Evolutionary conservation across 1,139 yeast genomes (phyloP).

Genomic region (Candida labiduridarum): DNA sequence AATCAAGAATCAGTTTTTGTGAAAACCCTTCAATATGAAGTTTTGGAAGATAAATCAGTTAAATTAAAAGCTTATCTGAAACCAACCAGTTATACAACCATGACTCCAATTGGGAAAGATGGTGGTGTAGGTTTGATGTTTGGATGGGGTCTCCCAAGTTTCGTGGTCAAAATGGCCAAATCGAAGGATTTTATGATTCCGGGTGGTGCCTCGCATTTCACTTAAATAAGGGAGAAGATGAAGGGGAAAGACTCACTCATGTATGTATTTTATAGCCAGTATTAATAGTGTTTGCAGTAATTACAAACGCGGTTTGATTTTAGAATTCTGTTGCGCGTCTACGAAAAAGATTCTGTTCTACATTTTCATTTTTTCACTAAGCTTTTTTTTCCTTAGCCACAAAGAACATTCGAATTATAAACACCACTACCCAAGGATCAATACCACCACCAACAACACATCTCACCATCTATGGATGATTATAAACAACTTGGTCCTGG

Average conservation of each 20-base stretch:
- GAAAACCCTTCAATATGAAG: slow-evolving; percentile 18
- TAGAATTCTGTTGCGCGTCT: no score
- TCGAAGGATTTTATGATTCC: slow-evolving; percentile 25
- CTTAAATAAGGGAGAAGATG: slow-evolving; percentile 6
- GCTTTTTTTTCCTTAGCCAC: no score
- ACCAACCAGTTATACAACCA: slow-evolving; percentile 13
- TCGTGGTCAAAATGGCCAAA: slow-evolving; percentile 30
- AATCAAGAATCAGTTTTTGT: slow-evolving; percentile 25
- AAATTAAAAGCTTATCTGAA: slow-evolving; percentile 18
- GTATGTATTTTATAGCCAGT: not conserved
- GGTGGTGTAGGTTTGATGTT: slow-evolving; percentile 39
- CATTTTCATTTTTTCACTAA: no score
- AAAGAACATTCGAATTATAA: no score
- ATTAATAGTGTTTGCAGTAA: not conserved
- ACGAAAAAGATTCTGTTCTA: no score
- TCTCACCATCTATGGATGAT: slow-evolving; percentile 24
- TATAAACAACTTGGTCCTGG: slow-evolving; percentile 26
- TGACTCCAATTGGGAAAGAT: slow-evolving; percentile 36
- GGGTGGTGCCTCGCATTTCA: slow-evolving; percentile 13
- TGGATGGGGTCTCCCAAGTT: slow-evolving; percentile 33
- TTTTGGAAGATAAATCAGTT: slow-evolving; percentile 18
- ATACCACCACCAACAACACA: not conserved
- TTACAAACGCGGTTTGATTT: not conserved
- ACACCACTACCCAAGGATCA: not conserved
- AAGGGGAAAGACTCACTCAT: no score